A percentile compares a stretch with the other conserved stretches of the same genome.
Evolutionary conservation across 768 basidiomycete genomes (phyloP).

Genomic region (Pleurotus djamor): DNA sequence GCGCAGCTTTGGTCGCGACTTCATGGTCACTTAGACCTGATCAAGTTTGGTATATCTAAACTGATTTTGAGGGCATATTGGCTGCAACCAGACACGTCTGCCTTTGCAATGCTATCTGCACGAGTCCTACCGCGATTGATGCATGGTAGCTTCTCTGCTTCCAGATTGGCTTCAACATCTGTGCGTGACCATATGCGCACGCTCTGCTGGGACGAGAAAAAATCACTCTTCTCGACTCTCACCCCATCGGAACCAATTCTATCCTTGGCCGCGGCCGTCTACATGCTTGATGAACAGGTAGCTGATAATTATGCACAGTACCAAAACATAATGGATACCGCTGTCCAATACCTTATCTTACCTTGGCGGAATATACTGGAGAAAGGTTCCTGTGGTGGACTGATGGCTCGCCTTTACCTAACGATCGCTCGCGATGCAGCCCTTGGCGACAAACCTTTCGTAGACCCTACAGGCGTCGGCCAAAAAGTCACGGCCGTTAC

Average conservation of each 20-base stretch:
- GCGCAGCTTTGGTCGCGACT: neutral
- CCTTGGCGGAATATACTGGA: conserved; percentile 1
- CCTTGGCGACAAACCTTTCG: neutral
- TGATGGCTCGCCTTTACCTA: neutral
- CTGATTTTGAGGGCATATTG: neutral
- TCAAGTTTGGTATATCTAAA: neutral
- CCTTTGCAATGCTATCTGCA: neutral
- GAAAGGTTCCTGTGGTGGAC: neutral
- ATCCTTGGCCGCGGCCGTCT: conserved; percentile 5
- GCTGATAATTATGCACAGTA: neutral
- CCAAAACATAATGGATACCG: neutral
- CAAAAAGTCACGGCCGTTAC: neutral
- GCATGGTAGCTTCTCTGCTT: neutral
- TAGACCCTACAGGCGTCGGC: neutral
- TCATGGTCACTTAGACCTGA: neutral
- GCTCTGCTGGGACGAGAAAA: neutral
- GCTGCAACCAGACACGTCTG: neutral
- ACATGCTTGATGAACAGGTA: neutral
- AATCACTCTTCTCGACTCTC: neutral
- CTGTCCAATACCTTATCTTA: neutral
- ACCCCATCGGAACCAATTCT: conserved; percentile 7
- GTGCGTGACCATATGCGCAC: conserved; percentile 8
- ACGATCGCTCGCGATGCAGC: conserved; percentile 3
- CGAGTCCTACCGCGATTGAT: neutral
- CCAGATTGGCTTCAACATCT: neutral